phyloP scores from a whole-genome alignment of 202 grass and related monocot genomes.

The Cymbopogon flexuosus region DNA sequence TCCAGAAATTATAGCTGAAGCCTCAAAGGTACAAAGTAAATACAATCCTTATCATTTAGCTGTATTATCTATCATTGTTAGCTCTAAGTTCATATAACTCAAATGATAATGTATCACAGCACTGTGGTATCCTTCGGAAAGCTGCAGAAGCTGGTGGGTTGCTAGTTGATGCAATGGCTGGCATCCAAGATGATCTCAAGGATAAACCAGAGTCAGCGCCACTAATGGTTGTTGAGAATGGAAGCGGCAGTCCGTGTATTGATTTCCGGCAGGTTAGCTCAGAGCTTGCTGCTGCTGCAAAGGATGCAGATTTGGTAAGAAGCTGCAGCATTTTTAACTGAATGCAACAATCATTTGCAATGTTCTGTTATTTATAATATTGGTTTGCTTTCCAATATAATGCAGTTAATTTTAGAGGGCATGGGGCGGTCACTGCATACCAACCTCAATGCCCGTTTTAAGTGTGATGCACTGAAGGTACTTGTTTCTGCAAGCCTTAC shows the following conservation, averaged over 20 bases:
- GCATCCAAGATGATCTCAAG: constrained; percentile 73
- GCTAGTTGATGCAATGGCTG: constrained; percentile 86
- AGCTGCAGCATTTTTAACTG: not conserved
- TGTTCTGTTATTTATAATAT: not conserved
- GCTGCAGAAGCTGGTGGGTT: constrained; percentile 90
- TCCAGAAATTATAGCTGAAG: constrained; percentile 97
- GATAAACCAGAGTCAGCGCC: constrained; percentile 54
- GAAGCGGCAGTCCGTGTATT: constrained; percentile 84
- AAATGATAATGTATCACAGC: constrained; percentile 42
- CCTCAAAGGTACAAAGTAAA: constrained; percentile 69
- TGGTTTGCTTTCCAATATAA: constrained; percentile 18
- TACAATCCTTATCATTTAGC: not conserved
- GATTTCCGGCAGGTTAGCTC: constrained; percentile 96
- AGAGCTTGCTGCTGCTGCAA: constrained; percentile 79
- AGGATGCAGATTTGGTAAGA: constrained; percentile 86
- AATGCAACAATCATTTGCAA: not conserved
- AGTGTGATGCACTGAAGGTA: constrained; percentile 93
- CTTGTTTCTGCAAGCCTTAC: constrained; percentile 5
- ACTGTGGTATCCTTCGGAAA: constrained; percentile 81
- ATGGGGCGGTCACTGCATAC: constrained; percentile 93
- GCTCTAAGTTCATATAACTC: constrained; percentile 15
- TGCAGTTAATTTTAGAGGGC: constrained; percentile 85
- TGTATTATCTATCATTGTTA: not conserved
- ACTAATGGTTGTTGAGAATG: constrained; percentile 89
- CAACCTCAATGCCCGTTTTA: constrained; percentile 82